Evolutionary conservation across 805 yeast genomes (phyloP).

Genomic region (Nakazawaea pomicola): DNA sequence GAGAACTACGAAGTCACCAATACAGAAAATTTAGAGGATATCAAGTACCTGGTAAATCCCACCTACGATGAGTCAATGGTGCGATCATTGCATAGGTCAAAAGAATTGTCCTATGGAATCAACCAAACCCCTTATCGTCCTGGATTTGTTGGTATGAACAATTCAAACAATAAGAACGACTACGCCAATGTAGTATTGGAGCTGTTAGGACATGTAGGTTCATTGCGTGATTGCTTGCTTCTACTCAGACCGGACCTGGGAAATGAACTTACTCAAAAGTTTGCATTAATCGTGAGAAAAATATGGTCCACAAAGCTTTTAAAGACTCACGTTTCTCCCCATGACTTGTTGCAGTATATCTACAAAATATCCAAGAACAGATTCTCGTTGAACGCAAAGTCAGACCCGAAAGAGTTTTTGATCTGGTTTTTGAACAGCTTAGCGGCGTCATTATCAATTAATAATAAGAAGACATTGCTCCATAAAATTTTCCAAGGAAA

Average conservation of each 20-base stretch:
- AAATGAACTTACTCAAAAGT: slow-evolving; percentile 32
- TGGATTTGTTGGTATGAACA: slow-evolving; percentile 65
- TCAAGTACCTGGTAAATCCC: slow-evolving; percentile 50
- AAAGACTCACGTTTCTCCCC: slow-evolving; percentile 61
- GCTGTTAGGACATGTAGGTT: slow-evolving; percentile 45
- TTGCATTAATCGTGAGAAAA: slow-evolving; percentile 47
- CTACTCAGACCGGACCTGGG: slow-evolving; percentile 18
- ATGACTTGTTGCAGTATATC: slow-evolving; percentile 52
- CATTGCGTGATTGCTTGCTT: slow-evolving; percentile 44
- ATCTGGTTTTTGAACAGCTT: slow-evolving; percentile 55
- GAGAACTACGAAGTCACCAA: slow-evolving; percentile 42
- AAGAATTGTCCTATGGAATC: slow-evolving; percentile 33
- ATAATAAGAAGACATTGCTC: slow-evolving; percentile 22
- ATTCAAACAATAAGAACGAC: slow-evolving; percentile 39
- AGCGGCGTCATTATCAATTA: slow-evolving; percentile 21
- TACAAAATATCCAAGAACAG: slow-evolving; percentile 36
- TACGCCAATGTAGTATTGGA: slow-evolving; percentile 57
- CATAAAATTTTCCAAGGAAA: slow-evolving; percentile 49
- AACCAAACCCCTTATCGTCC: slow-evolving; percentile 42
- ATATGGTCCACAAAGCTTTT: slow-evolving; percentile 61
- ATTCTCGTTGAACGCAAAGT: slow-evolving; percentile 32
- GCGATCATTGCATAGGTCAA: slow-evolving; percentile 21
- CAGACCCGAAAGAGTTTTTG: slow-evolving; percentile 53
- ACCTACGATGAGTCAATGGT: slow-evolving; percentile 33
- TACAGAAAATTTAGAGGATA: slow-evolving; percentile 40